These are phyloP conservation scores for Symbiodinium pilosum DNA, from an alignment of 73 alveolate species.

Conservation along the genomic window DNA sequence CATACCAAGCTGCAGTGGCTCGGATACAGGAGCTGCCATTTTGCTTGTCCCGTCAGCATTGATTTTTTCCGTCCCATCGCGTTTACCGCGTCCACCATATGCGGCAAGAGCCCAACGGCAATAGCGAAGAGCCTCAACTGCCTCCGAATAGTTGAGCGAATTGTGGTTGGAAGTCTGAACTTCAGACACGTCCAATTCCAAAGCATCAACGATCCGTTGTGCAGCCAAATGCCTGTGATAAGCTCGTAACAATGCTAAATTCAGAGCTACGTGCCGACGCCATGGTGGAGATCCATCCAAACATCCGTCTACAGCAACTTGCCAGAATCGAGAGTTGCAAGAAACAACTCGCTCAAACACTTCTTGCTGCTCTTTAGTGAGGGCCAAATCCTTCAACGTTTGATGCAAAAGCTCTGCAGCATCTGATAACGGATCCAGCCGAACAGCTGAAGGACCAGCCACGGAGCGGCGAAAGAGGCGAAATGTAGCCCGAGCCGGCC, in stretches of 20 bases:
- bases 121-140: constrained; percentile 33
- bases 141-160: not conserved
- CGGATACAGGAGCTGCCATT: not conserved
- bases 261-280: constrained; percentile 71
- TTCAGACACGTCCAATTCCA: not conserved
- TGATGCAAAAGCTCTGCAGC: constrained; percentile 4
- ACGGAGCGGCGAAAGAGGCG: not conserved
- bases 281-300: constrained; percentile 70
- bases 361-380: constrained; percentile 69
- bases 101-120: constrained; percentile 44
- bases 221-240: constrained; percentile 31
- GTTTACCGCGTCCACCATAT: not conserved
- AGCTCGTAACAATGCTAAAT: constrained; percentile 39
- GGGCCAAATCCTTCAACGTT: constrained; percentile 33
- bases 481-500: not conserved
- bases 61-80: constrained; percentile 8
- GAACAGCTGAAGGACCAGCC: not conserved
- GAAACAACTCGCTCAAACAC: constrained; percentile 74
- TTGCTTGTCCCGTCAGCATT: not conserved
- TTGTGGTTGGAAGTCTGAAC: not conserved
- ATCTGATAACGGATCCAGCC: not conserved
- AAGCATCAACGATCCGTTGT: not conserved
- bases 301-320: constrained; percentile 56
- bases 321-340: constrained; percentile 57
- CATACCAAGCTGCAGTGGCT: not conserved